Percentiles rank a stretch among this genome's conserved stretches.
Conservation (phyloP, 805 yeast species). For the Pichia cabralensis region DNA sequence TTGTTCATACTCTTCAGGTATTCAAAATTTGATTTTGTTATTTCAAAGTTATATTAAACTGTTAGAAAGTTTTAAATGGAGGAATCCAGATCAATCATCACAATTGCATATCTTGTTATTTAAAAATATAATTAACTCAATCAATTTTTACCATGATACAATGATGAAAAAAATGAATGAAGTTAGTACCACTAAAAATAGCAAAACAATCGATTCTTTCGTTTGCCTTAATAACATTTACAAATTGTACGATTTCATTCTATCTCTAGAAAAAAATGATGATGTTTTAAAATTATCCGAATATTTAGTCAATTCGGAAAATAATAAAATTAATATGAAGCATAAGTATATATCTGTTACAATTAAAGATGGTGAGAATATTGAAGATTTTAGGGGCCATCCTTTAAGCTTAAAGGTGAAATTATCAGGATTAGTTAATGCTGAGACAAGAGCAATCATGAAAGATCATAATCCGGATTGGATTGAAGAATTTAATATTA, state of each 20-base stretch:
- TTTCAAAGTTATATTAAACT: conserved; percentile 33
- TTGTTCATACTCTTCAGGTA: conserved; percentile 22
- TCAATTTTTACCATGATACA: conserved; percentile 39
- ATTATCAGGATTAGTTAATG: conserved; percentile 17
- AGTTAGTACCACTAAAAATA: neutral
- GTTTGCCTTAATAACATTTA: conserved; percentile 24
- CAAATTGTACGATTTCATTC: conserved; percentile 12
- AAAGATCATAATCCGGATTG: conserved; percentile 65
- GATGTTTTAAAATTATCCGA: conserved; percentile 11
- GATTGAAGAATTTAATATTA: conserved; percentile 74
- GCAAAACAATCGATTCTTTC: conserved; percentile 17
- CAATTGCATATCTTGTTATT: conserved; percentile 49
- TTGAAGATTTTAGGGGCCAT: conserved; percentile 22
- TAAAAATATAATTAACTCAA: conserved; percentile 52
- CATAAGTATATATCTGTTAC: conserved; percentile 17
- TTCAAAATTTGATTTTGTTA: conserved; percentile 19
- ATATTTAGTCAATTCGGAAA: conserved; percentile 5
- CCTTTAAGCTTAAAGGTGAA: conserved; percentile 20
- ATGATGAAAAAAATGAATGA: conserved; percentile 13
- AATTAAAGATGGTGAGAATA: conserved; percentile 22
- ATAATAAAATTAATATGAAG: conserved; percentile 2
- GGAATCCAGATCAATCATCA: conserved; percentile 51
- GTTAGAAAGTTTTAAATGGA: conserved; percentile 59
- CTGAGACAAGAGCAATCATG: conserved; percentile 53
- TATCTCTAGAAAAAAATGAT: conserved; percentile 4